Evolutionary conservation across 1,139 yeast species (phyloP), one percentile per base, ranked within the genome.

Genomic region (Yamadazyma diospyri): DNA sequence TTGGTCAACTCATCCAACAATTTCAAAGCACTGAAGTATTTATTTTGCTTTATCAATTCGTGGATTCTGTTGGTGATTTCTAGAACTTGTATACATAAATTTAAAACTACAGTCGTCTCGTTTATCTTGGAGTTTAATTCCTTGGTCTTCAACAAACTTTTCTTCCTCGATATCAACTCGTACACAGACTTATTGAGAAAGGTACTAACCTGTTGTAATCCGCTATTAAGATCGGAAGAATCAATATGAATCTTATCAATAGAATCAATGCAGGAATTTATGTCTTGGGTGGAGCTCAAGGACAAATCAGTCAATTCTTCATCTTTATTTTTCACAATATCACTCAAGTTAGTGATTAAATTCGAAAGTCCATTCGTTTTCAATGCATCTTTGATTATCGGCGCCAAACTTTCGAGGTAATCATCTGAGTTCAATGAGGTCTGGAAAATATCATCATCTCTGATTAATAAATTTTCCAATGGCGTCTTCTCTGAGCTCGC

Each of bases 31-130:
- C 84, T 84, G 57, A 87, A 92, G 48, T 86, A 85, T 44, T 82
- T 81, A 47, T 80, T 77, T 42, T 74, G 77, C 40, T 78, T 76
- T 42, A 88, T 82, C 51, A 88, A 64, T 32, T 85, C 94, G 52
- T 87, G 88, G 34, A 88, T 86, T 49, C 81, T 83, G 55, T 88
- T 89, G 16, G 95, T 84, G 47, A 83, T 72, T 51, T 89, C 95
- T 40, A 92, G 67, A 8, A 89, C 92, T 44, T 83, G 89, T 21
- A 89, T 67, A 48, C 95, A 84, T 38, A 81, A 67, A 39, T 71
- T 79, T 32, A 83, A 69, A 29, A 79, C 73, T 26, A 71, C 65
- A 14, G 69, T 72, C 0, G 88, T 77, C 46, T 82, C 88, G 30
- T 72, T 69, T 41, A 83, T 79, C 48, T 79, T 77, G 38, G 66